Evolutionary conservation across 768 basidiomycete species (phyloP).

Genomic region (Rhodotorula toruloides): DNA sequence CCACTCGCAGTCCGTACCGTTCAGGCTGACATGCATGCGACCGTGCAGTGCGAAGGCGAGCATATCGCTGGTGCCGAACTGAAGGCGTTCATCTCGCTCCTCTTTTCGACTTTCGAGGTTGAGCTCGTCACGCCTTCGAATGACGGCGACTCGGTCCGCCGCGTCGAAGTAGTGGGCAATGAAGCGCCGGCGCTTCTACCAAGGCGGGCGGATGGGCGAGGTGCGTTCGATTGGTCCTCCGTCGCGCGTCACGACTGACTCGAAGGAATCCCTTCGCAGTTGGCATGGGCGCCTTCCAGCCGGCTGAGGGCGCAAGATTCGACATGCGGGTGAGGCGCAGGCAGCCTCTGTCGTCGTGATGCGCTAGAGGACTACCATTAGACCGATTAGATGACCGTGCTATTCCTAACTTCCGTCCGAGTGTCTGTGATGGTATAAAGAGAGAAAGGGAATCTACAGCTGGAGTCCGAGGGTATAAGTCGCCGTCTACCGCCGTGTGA

Average conservation of each 20-base stretch:
- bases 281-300: constrained; percentile 26
- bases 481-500: constrained; percentile 1
- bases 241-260: not conserved
- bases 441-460: too few relatives aligned
- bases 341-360: not conserved
- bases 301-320: not conserved
- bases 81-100: constrained; percentile 18
- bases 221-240: not conserved
- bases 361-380: too few relatives aligned
- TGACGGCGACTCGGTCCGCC: not conserved
- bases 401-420: too few relatives aligned
- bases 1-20: not conserved
- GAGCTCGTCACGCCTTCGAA: not conserved
- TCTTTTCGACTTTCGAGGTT: constrained; percentile 23
- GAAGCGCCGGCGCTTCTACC: not conserved
- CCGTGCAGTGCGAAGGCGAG: constrained; percentile 36
- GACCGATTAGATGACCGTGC: too few relatives aligned
- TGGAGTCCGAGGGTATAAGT: too few relatives aligned
- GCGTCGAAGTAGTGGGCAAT: not conserved
- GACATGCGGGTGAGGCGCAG: not conserved
- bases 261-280: constrained; percentile 8
- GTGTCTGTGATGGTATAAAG: too few relatives aligned
- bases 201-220: not conserved
- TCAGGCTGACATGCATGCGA: not conserved
- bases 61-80: constrained; percentile 30